Base-by-base conservation (phyloP, 768 basidiomycete genomes). In the Leccinum uliginosum region DNA sequence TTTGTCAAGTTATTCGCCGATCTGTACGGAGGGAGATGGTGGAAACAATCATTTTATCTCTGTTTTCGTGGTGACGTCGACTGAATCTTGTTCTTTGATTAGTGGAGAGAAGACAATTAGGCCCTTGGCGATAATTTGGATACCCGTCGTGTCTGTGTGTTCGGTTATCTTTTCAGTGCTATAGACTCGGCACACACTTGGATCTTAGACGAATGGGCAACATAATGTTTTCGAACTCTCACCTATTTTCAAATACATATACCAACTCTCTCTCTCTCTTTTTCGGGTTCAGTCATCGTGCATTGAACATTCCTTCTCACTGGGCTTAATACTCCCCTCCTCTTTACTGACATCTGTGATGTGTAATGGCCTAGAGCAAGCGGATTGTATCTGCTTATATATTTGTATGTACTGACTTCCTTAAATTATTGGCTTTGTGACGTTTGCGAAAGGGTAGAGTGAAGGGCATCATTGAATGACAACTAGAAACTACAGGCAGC, bases 81-180 rank as follows among this genome's bases (percentile, higher is more conserved):
- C 57, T 62, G 52, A 59, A 11, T 43, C n/a, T 43, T 43, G 4
- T 43, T 19, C 19, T 50, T 14, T 21, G 6, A 30, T 34, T 19
- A 38, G n/a, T 51, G 17, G 11, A 54, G 29, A 68, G 30, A 55
- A 38, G 51, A 58, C 62, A 38, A n/a, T 50, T 56, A 50, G 51
- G 21, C 60, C 62, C 21, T 52, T 26, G 11, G 19, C 35, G 7
- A 26, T 49, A 15, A 45, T 32, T 51, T 65, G 65, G 68, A 52
- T 47, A 12, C 14, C 54, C n/a, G 27, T 70, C 34, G 26, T 57
- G 29, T 55, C 68, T 19, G 43, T 32, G 12, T 68, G 54, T 44
- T 40, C 49, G 10, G 21, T 40, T 43, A 21, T 64, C 19, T 27
- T 50, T 10, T 65, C 56, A 27, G 60, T 40, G 40, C 29, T 59